Percentiles rank a stretch among this genome's conserved stretches.
These are phyloP conservation scores for Suillus luteus DNA, from an alignment of 768 basidiomycete species.

Conservation along the genomic window DNA sequence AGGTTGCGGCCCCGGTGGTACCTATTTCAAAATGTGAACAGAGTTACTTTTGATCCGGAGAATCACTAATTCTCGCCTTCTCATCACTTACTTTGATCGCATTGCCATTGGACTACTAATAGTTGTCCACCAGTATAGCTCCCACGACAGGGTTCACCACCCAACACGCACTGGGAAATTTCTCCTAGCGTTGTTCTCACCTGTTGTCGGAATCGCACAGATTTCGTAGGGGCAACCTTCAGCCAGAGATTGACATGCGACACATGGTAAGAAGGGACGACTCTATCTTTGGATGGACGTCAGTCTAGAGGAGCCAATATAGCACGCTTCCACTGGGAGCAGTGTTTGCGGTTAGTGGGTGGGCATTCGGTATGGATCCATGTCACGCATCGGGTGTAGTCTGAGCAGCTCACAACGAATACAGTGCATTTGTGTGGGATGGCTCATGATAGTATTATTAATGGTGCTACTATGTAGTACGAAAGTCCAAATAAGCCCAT, in stretches of 20 bases:
- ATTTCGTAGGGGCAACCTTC: not conserved
- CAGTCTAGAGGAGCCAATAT: not conserved
- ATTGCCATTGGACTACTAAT: not conserved
- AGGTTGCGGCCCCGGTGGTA: not conserved
- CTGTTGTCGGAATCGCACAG: not conserved
- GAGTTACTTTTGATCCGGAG: not conserved
- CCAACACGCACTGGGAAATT: not conserved
- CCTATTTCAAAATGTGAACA: not conserved
- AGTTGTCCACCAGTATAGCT: not conserved
- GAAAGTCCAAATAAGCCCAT: not conserved
- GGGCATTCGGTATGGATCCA: not conserved
- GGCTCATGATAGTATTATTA: not conserved
- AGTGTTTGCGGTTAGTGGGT: not conserved
- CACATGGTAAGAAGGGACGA: not conserved
- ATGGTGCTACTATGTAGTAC: not conserved
- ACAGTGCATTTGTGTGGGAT: not conserved
- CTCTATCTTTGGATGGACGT: not conserved
- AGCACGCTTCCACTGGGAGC: not conserved
- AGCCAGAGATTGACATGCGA: not conserved
- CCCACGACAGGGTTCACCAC: not conserved
- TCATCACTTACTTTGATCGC: constrained; percentile 1
- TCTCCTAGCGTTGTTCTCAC: not conserved
- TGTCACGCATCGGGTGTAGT: not conserved
- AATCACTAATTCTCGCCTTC: not conserved
- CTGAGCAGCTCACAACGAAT: not conserved